phyloP scores from a whole-genome alignment of 441 rosid genomes.

The Sinapis alba region DNA sequence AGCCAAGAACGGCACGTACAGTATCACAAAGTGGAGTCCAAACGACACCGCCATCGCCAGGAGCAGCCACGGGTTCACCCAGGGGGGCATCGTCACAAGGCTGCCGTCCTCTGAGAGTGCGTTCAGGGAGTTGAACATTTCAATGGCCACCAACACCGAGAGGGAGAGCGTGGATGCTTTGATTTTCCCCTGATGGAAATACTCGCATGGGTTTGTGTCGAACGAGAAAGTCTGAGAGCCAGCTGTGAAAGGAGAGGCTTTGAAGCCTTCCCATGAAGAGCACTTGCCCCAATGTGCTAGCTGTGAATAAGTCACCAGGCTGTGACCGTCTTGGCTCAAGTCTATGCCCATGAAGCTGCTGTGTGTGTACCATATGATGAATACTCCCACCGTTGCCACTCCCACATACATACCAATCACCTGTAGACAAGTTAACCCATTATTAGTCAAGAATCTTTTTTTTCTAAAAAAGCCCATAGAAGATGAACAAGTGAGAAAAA shows the following conservation, averaged over 20 bases:
- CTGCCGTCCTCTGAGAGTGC: constrained; percentile 94
- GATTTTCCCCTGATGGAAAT: constrained; percentile 78
- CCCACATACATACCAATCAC: constrained; percentile 93
- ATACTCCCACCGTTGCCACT: constrained; percentile 86
- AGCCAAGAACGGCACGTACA: constrained; percentile 85
- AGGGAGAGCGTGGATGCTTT: constrained; percentile 93
- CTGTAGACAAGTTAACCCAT: constrained; percentile 38
- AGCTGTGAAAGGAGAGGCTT: constrained; percentile 75
- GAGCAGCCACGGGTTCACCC: constrained; percentile 92
- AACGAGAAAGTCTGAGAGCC: constrained; percentile 58
- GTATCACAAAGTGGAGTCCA: constrained; percentile 85
- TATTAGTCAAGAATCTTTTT: background rate
- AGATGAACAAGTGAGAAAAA: background rate
- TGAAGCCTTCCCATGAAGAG: constrained; percentile 67
- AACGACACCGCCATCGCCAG: constrained; percentile 85
- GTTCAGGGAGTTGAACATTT: constrained; percentile 96
- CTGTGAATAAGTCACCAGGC: constrained; percentile 76
- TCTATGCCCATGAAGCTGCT: constrained; percentile 72
- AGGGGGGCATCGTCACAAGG: constrained; percentile 84
- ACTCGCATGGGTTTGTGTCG: constrained; percentile 72
- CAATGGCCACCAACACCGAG: constrained; percentile 88
- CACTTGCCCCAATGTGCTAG: constrained; percentile 88
- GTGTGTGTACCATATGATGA: constrained; percentile 92
- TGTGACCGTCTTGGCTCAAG: constrained; percentile 86
- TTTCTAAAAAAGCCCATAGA: background rate